These are phyloP conservation scores for Talaromyces marneffei DNA, from an alignment of 2,329 filamentous ascomycete genomes.

Conservation along the genomic window DNA sequence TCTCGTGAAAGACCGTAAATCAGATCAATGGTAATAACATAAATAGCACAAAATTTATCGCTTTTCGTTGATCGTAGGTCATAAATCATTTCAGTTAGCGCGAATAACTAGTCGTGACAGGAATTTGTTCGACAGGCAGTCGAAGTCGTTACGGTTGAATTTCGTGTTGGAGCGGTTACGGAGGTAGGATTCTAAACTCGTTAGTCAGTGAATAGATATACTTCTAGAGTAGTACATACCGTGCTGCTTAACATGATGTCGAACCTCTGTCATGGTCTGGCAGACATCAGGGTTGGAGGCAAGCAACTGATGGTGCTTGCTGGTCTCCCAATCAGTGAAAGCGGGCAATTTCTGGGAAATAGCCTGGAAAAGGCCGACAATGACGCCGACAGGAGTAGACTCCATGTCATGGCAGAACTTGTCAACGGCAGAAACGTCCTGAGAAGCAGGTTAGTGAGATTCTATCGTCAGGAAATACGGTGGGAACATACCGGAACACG, in stretches of 20 bases:
- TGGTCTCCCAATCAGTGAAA: conserved; percentile 89
- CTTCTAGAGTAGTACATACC: conserved; percentile 54
- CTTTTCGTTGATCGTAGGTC: conserved; percentile 12
- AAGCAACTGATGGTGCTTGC: conserved; percentile 82
- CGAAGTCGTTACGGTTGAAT: conserved; percentile 89
- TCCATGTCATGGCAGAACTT: conserved; percentile 99
- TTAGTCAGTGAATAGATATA: background rate
- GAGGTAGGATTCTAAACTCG: conserved; percentile 68
- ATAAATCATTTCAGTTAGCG: conserved; percentile 57
- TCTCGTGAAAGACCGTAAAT: conserved; percentile 11
- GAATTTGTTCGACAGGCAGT: conserved; percentile 95
- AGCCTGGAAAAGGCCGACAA: conserved; percentile 93
- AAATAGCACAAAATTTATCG: conserved; percentile 11
- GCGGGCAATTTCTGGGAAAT: conserved; percentile 94
- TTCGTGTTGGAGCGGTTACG: conserved; percentile 70
- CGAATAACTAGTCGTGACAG: conserved; percentile 93
- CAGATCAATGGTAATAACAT: background rate
- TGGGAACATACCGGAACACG: conserved; percentile 57
- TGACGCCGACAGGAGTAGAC: conserved; percentile 88
- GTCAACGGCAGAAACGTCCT: conserved; percentile 72
- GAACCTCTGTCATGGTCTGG: conserved; percentile 93
- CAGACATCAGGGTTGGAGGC: conserved; percentile 89
- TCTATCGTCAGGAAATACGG: background rate
- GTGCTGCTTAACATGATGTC: conserved; percentile 85
- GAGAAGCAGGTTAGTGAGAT: background rate